These are phyloP conservation scores for Pestalotiopsis sp. DNA, from an alignment of 2,329 filamentous ascomycete species.

Conservation along the genomic window DNA sequence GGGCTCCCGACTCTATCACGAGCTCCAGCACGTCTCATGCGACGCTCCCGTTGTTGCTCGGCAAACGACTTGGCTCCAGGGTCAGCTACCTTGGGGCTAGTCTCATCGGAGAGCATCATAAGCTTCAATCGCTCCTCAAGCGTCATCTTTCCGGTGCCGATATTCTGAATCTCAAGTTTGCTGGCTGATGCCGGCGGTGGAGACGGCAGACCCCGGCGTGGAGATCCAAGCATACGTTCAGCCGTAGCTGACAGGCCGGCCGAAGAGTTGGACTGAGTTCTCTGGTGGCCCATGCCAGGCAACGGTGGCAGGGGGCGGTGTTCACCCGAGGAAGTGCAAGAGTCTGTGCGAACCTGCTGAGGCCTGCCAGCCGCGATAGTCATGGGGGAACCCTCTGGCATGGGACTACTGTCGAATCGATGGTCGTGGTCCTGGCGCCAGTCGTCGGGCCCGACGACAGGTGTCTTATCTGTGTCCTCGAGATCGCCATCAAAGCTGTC, in stretches of 20 bases:
- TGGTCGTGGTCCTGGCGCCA: constrained; percentile 83
- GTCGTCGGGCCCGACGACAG: constrained; percentile 95
- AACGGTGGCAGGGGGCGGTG: constrained; percentile 85
- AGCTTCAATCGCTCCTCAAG: constrained; percentile 84
- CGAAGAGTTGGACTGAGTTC: constrained; percentile 57
- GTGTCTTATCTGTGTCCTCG: constrained; percentile 95
- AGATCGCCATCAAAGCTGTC: constrained; percentile 96
- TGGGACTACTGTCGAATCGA: constrained; percentile 72
- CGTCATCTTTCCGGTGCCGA: constrained; percentile 76
- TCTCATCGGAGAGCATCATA: constrained; percentile 81
- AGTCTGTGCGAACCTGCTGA: constrained; percentile 68
- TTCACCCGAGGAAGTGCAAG: constrained; percentile 76
- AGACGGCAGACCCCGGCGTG: constrained; percentile 69
- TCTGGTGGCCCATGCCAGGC: constrained; percentile 60
- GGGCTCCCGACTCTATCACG: constrained; percentile 48
- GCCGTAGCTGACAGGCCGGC: constrained; percentile 69
- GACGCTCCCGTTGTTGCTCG: constrained; percentile 69
- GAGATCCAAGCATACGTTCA: constrained; percentile 67
- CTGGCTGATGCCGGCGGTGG: constrained; percentile 71
- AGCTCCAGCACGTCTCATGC: constrained; percentile 64
- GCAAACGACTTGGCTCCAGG: constrained; percentile 45
- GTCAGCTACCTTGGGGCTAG: constrained; percentile 29
- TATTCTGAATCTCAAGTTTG: constrained; percentile 78
- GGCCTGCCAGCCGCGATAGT: constrained; percentile 52
- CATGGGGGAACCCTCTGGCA: constrained; percentile 55